Evolutionary conservation across 164 flowering plant genomes (phyloP).

Genomic region (Dillenia suffruticosa): DNA sequence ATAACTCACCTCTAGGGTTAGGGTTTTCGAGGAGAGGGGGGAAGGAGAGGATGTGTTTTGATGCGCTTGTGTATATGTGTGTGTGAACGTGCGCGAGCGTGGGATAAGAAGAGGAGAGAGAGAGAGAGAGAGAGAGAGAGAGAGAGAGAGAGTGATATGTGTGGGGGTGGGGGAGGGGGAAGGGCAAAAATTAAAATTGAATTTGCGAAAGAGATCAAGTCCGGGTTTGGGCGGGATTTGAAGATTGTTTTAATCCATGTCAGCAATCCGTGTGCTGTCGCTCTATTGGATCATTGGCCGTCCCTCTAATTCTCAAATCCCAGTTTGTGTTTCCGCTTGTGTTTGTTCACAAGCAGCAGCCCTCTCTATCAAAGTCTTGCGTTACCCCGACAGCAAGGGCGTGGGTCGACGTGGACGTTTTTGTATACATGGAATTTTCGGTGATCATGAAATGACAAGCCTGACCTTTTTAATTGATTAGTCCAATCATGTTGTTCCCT

Average conservation of each 20-base stretch:
- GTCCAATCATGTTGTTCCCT: too few relatives aligned
- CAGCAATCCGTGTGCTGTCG: constrained; percentile 23
- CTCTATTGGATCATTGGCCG: constrained; percentile 3
- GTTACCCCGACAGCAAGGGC: neutral
- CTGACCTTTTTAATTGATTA: too few relatives aligned
- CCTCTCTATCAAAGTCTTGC: neutral
- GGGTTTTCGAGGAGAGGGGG: constrained; percentile 3
- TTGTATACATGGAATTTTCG: too few relatives aligned
- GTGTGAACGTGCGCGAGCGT: constrained; percentile 3
- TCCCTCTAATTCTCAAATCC: neutral
- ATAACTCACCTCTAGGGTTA: constrained; percentile 9
- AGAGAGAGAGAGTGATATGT: constrained; percentile 5
- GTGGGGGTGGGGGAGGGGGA: constrained; percentile 4
- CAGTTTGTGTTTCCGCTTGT: constrained; percentile 13
- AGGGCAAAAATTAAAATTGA: constrained; percentile 9
- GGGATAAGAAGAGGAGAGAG: constrained; percentile 5
- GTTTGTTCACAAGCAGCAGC: constrained; percentile 1
- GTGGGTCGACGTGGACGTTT: neutral
- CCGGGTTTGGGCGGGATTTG: constrained; percentile 35
- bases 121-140: neutral
- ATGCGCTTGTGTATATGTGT: neutral
- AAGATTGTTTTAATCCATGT: constrained; percentile 21
- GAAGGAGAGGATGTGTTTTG: neutral
- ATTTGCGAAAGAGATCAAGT: constrained; percentile 16
- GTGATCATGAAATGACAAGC: too few relatives aligned